Evolutionary conservation across 441 rosid species (phyloP), one percentile per base, ranked within the genome.

Genomic region (Monsonia emarginata): DNA sequence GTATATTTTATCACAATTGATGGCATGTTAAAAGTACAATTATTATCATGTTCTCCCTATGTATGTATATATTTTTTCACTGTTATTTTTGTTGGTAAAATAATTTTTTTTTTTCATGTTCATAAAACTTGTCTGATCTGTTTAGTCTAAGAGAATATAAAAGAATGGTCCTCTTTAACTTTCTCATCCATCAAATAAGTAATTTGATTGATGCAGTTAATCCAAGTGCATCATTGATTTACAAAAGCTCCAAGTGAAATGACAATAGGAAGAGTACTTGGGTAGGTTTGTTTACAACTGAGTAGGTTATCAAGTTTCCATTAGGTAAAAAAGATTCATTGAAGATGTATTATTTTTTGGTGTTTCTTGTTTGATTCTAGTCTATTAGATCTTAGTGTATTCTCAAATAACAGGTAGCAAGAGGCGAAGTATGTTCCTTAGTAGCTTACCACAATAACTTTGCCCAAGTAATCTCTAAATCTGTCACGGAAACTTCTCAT

Each of bases 401-500:
- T 52, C 28, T 22, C 4, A 52, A 52, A 52, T 10, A 52, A 52
- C 7, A 19, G n/a, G n/a, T 2, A 10, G 27, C 13, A 52, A 24
- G 14, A 52, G 13, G 28, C 3, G 28, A 21, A 52, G 6, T 30
- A 31, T 46, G 32, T 63, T 27, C 13, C 26, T 44, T 50, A 19
- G 66, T 60, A 65, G 68, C 83, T 85, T 82, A 93, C 98, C 89
- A 72, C 89, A 31, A 93, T 79, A 61, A 81, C 93, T 11, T 72
- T 79, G 69, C 98, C 95, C 44, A 93, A 66, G 80, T 77, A 81
- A 70, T 74, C 81, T 18, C 72, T 80, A 73, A 90, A 90, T 76
- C 85, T 79, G 48, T 88, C 83, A 28, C 82, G 83, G 86, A 93
- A 93, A 83, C 97, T 88, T 77, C 80, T 82, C 98, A 93, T 93